Base-by-base conservation (phyloP, 768 basidiomycete genomes). In the Serendipita sp. region DNA sequence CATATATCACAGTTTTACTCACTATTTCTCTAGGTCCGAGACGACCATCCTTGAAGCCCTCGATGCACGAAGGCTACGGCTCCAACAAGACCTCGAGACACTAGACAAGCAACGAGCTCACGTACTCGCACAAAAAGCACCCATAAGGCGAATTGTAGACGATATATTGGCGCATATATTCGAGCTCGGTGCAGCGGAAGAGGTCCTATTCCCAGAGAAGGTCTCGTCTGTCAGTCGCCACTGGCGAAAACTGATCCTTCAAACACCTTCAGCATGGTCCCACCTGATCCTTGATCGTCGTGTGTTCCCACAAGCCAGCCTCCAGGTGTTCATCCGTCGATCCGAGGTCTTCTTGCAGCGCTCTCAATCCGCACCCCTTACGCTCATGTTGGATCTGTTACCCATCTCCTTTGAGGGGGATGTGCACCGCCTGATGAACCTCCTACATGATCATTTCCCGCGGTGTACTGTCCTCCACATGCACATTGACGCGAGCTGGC, bases 61-160 rank as follows among this genome's bases (percentile, higher is more conserved):
- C 27, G 55, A 60, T 34, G 55, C 55, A 36, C 23, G 34, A 37
- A 23, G 55, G 55, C 55, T 60, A 27, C 11, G 16, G 8, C 36
- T 60, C 29, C 29, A 31, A n/a, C 55, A 34, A 60, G 55, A 60
- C 36, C 33, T 60, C 8, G 55, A 60, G 27, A 27, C 13, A 8
- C 55, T 60, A 4, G 55, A 60, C 55, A 60, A 60, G 34, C 55
- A 60, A 34, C 55, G 55, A 8, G 55, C 55, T 23, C 55, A 60
- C 36, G 55, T 37, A 4, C 55, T 60, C 29, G 55, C 55, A 60
- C 27, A 34, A 8, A 60, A 33, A 8, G 55, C 55, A n/a, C 55
- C 55, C 27, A 60, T 60, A n/a, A 27, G 55, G 8, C 55, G 55
- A 27, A 60, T 60, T 29, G 55, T 60, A 33, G 55, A 60, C 36